Evolutionary conservation across 2,329 filamentous ascomycete genomes (phyloP).

Genomic region (Cytospora schulzeri): DNA sequence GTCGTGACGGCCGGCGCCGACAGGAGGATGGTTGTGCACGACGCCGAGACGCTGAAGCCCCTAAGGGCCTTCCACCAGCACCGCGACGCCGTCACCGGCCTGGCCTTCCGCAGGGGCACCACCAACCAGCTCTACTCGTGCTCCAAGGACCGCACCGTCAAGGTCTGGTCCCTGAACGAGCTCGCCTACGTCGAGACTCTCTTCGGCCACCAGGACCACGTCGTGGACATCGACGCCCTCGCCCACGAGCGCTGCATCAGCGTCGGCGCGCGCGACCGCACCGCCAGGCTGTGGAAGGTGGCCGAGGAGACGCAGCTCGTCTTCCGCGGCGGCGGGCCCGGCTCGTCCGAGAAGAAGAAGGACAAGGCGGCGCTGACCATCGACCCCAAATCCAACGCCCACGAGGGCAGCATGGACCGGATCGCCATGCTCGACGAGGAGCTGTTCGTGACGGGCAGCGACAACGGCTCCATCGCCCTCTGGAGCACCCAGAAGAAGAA

Average conservation of each 20-base stretch:
- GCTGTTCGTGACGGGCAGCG: slow-evolving; percentile 89
- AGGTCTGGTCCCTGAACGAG: slow-evolving; percentile 91
- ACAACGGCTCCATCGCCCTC: slow-evolving; percentile 83
- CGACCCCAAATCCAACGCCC: slow-evolving; percentile 57
- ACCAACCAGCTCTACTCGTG: slow-evolving; percentile 93
- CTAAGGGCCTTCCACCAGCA: slow-evolving; percentile 89
- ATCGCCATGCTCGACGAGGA: slow-evolving; percentile 87
- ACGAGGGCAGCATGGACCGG: slow-evolving; percentile 86
- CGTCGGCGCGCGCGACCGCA: slow-evolving; percentile 88
- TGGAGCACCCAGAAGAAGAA: slow-evolving; percentile 97
- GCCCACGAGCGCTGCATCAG: slow-evolving; percentile 87
- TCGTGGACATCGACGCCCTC: slow-evolving; percentile 81
- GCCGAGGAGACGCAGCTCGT: slow-evolving; percentile 93
- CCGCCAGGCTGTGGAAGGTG: slow-evolving; percentile 93
- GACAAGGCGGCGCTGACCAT: slow-evolving; percentile 49
- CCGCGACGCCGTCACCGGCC: slow-evolving; percentile 79
- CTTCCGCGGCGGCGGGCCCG: slow-evolving; percentile 78
- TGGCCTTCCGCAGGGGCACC: slow-evolving; percentile 83
- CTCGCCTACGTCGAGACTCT: slow-evolving; percentile 93
- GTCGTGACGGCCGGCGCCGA: slow-evolving; percentile 89
- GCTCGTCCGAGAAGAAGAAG: slow-evolving; percentile 36
- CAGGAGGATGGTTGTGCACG: slow-evolving; percentile 83
- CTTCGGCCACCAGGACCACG: slow-evolving; percentile 92
- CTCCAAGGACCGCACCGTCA: slow-evolving; percentile 89
- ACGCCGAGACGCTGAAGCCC: slow-evolving; percentile 75